A percentile compares a stretch with the other conserved stretches of the same genome.
Conservation (phyloP, 2,329 filamentous ascomycete species). For the Cadophora malorum region DNA sequence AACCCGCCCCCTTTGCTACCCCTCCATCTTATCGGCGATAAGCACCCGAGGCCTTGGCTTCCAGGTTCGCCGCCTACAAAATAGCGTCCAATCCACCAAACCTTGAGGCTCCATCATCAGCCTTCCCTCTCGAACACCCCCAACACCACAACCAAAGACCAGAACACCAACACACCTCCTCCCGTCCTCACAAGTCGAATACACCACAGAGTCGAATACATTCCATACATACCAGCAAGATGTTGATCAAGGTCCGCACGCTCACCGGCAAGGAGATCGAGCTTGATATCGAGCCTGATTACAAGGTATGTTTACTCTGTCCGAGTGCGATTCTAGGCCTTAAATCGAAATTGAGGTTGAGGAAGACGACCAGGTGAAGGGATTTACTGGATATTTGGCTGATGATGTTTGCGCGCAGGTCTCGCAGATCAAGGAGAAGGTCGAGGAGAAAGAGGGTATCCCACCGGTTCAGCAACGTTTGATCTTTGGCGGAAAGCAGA, state of each 20-base stretch:
- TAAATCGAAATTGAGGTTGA: background rate
- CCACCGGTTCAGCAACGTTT: slow-evolving; percentile 95
- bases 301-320: slow-evolving; percentile 69
- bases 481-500: slow-evolving; percentile 97
- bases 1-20: background rate
- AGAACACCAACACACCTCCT: background rate
- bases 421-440: slow-evolving; percentile 95
- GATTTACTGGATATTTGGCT: background rate
- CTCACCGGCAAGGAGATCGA: slow-evolving; percentile 99
- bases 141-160: background rate
- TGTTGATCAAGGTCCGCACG: slow-evolving; percentile 79
- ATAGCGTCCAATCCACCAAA: background rate
- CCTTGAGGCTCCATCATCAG: slow-evolving; percentile 9
- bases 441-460: slow-evolving; percentile 99
- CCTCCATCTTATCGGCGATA: slow-evolving; percentile 12
- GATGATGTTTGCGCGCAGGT: slow-evolving; percentile 60
- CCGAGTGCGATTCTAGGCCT: background rate
- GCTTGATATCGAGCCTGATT: slow-evolving; percentile 92
- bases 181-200: background rate
- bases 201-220: background rate
- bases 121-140: background rate
- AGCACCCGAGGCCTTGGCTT: background rate
- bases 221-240: background rate
- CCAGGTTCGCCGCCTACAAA: background rate
- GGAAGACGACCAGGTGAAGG: background rate